Evolutionary conservation across 192 early-diverging fungal species (phyloP), one percentile per base, ranked within the genome.

Genomic region (Coemansia sp.): DNA sequence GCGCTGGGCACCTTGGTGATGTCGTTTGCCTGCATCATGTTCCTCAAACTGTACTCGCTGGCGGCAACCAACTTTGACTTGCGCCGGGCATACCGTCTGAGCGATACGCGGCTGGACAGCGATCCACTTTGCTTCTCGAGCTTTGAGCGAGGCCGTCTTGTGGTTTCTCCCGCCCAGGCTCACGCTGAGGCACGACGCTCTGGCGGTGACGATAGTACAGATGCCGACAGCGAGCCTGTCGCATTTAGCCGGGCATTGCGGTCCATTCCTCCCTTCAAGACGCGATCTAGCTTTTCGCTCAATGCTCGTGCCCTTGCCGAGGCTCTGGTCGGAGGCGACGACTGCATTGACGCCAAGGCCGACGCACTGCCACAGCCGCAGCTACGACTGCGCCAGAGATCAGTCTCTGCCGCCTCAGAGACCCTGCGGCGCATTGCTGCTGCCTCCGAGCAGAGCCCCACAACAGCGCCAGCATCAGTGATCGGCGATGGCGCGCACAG

Each of bases 1-100:
- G 63, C 86, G 46, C 74, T 87, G 54, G 90, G 86, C 24, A 86
- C 85, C 34, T 53, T 79, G 24, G 83, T 83, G 9, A 78, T 92
- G 37, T 43, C 85, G 17, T 78, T 74, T 40, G 84, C 86, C 2
- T 72, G 87, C 7, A 81, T 93, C 60, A 83, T 91, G 53, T 88
- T 90, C 56, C 80, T 94, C 39, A 93, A 95, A 83, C 79, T 94
- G 50, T 84, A 86, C 17, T 93, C 91, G 17, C 90, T 87, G 73
- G 82, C 81, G 0, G 81, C 91, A 10, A 89, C 91, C 15, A 92
- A 92, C 81, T 83, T 83, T 58, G 91, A 91, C 41, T 70, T 93
- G 39, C 85, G 93, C 42, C 65, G 74, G 10, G 81, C 82, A 7
- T 83, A 83, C 35, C 63, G 82, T n/a, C 82, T 82, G 55, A 81